Evolutionary conservation across 148 eudicot genomes (phyloP).

Genomic region (Amaranthus hypochondriacus): DNA sequence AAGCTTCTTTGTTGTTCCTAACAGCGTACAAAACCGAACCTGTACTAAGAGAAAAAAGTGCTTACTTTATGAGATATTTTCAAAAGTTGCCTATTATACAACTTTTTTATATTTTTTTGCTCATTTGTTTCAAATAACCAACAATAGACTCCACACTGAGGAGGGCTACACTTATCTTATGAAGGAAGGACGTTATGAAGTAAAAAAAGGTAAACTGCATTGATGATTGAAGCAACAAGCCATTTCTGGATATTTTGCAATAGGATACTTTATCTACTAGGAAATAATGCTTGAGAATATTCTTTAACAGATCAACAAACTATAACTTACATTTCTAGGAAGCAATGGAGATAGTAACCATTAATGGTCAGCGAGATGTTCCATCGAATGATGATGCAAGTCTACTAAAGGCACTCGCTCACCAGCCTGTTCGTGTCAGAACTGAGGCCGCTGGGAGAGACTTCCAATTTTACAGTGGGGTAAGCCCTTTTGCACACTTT

Average conservation of each 20-base stretch:
- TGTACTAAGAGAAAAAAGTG: too few species aligned
- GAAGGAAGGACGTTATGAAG: conserved; percentile 49
- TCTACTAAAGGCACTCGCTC: conserved; percentile 49
- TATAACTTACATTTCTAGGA: conserved; percentile 25
- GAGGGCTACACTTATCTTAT: conserved; percentile 54
- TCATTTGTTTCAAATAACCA: background rate
- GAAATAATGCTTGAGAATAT: background rate
- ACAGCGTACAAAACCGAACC: too few species aligned
- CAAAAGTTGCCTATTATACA: too few species aligned
- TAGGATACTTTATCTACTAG: background rate
- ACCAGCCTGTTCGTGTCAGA: conserved; percentile 53
- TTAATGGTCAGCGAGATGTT: conserved; percentile 54
- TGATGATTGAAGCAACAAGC: background rate
- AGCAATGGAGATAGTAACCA: conserved; percentile 35
- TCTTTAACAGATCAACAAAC: background rate
- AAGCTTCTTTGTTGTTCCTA: too few species aligned
- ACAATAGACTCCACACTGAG: conserved; percentile 49
- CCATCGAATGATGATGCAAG: conserved; percentile 45
- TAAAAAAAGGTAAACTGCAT: conserved; percentile 29
- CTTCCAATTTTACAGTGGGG: conserved; percentile 58
- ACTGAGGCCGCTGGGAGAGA: conserved; percentile 48
- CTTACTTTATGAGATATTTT: too few species aligned
- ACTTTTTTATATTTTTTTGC: too few species aligned
- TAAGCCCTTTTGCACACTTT: conserved; percentile 16
- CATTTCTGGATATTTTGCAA: background rate